phyloP scores from a whole-genome alignment of 164 flowering plant genomes.

The Tetrastigma voinierianum region DNA sequence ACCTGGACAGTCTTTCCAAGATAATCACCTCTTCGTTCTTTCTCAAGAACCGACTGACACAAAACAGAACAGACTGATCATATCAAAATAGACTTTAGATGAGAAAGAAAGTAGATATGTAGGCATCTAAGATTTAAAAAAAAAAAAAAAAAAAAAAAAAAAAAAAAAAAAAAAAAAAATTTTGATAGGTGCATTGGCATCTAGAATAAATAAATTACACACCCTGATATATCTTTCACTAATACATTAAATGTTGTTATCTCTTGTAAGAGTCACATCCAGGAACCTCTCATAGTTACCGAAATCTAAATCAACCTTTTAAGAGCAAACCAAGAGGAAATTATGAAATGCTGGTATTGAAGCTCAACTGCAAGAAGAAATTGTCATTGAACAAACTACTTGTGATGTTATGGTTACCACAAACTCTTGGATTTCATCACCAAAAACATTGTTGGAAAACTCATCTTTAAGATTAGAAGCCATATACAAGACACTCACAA shows the following conservation, averaged over 20 bases:
- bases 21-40: conserved; percentile 88
- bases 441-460: too few relatives aligned
- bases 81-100: conserved; percentile 5
- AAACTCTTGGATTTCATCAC: too few relatives aligned
- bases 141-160: too few relatives aligned
- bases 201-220: neutral
- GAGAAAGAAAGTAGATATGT: neutral
- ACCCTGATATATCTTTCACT: conserved; percentile 99
- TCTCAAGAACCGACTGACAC: conserved; percentile 86
- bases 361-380: neutral
- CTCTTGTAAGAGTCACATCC: conserved; percentile 88
- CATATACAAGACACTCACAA: too few relatives aligned
- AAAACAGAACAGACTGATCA: conserved; percentile 5
- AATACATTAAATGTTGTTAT: conserved; percentile 93
- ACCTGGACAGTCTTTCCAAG: conserved; percentile 99
- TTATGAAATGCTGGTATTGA: neutral
- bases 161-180: too few relatives aligned
- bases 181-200: too few relatives aligned
- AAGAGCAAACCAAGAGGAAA: conserved; percentile 8
- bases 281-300: conserved; percentile 96
- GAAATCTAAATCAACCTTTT: conserved; percentile 89
- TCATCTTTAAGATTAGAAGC: too few relatives aligned
- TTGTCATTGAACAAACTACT: neutral
- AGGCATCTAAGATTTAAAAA: neutral
- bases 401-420: neutral